Evolutionary conservation across 768 basidiomycete genomes (phyloP), one percentile per base, ranked within the genome.

Genomic region (Rhizopogon roseolus): DNA sequence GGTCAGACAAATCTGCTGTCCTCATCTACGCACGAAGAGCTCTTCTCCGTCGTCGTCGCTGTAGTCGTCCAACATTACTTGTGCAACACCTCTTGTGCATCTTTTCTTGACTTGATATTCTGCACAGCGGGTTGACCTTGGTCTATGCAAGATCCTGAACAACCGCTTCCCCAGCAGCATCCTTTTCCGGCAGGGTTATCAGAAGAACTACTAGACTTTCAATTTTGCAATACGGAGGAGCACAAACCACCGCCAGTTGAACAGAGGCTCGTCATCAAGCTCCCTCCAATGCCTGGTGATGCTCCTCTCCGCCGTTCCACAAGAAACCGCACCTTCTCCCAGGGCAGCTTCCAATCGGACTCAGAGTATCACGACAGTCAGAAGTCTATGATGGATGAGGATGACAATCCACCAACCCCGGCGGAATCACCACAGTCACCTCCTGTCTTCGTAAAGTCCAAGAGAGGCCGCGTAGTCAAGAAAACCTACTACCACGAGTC

Each of bases 401-500:
- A 60, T 3, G 41, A 41, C 16, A 25, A 50, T 25, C 14, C 50
- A 6, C 54, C 22, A 3, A 45, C 50, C 17, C 0, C 49, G 4
- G 62, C 58, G 14, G 57, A 44, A 11, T 7, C 5, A 8, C 46
- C 42, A 1, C 49, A 44, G 13, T 49, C 38, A 25, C 45, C 51
- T 4, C n/a, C 53, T 16, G 17, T 54, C 9, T 71, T 61, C 62
- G 54, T 44, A 13, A 66, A 49, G n/a, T 60, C 76, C 0, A 58
- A 37, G 19, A 64, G 76, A 29, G 81, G 83, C 14, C 69, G 82
- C 32, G 75, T 52, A 25, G 60, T 76, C 14, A 60, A 58, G 36
- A 75, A 66, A 63, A 68, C 58, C 38, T 64, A 57, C 6, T 82
- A 81, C 63, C 66, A 63, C 9, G 81, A 84, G 66, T 74, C 71